Base-by-base conservation (phyloP, 2,329 filamentous ascomycete genomes). In the Sodiomyces alkalinus region DNA sequence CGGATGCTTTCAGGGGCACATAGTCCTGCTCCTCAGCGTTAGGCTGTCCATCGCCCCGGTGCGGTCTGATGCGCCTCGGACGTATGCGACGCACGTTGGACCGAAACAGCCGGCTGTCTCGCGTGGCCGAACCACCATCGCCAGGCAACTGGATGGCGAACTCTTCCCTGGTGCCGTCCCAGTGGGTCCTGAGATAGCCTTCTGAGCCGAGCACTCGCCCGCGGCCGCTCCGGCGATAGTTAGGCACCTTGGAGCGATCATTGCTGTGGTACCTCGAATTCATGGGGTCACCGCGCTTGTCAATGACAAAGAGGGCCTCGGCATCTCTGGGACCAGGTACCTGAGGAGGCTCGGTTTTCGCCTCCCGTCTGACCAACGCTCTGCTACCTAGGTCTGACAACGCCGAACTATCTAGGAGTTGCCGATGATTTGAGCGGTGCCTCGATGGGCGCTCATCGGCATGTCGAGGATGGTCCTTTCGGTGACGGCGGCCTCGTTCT, bases 211-310 rank as follows among this genome's bases (percentile, higher is more conserved):
- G 49, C 1, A 94, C 58, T 32, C 62, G 64, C 3, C 83, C 83
- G 31, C 60, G 58, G 10, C 83, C 80, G 35, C 58, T 56, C 5
- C 82, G 74, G 35, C 64, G 64, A 45, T 92, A 94, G 3, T 53
- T 42, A 0, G 85, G 83, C 8, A 92, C 55, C 30, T 65, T 68
- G 38, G 79, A 80, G 19, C 69, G 70, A 46, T 93, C 74, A 21
- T 80, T 63, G 17, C 69, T 66, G 2, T 80, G 81, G 47, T 86
- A 94, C 16, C 66, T 65, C 24, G 78, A 50, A 38, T 90, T 83
- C 26, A 83, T 64, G 4, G 64, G 58, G 42, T 96, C 87, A 0
- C 87, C 86, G 43, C 72, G 74, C 22, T 60, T 70, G 50, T 96
- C 87, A 28, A 80, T 43, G 24, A 70, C 41, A 46, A 70, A 86